phyloP scores from a whole-genome alignment of 2,329 filamentous ascomycete species.

The Pleomassaria siparia region DNA sequence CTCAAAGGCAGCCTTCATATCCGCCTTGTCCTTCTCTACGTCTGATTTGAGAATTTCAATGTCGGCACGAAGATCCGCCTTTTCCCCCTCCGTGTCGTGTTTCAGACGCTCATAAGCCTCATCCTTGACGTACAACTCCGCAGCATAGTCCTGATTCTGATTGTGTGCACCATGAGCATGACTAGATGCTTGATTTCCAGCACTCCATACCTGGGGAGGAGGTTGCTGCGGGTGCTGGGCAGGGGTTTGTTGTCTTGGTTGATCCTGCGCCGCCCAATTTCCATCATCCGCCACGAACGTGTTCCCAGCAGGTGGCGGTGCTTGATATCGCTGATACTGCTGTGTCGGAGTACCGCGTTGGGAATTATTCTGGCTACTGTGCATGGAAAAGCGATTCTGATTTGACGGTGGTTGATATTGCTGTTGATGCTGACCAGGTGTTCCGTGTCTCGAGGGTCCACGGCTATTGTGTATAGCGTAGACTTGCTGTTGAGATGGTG shows the following conservation, averaged over 20 bases:
- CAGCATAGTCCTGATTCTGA: constrained; percentile 15
- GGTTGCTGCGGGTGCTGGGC: background rate
- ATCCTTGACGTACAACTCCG: constrained; percentile 33
- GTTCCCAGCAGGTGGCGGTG: constrained; percentile 7
- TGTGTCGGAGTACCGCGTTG: constrained; percentile 15
- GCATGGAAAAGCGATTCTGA: constrained; percentile 9
- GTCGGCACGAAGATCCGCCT: constrained; percentile 7
- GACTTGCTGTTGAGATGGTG: constrained; percentile 17
- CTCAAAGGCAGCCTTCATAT: background rate
- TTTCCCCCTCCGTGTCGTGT: constrained; percentile 23
- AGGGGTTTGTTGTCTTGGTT: background rate
- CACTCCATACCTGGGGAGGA: background rate
- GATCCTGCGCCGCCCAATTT: constrained; percentile 1
- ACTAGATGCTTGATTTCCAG: background rate
- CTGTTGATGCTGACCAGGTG: constrained; percentile 13
- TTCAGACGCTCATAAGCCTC: constrained; percentile 27
- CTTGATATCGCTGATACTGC: constrained; percentile 15
- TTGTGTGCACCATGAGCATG: background rate
- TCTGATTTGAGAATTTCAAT: constrained; percentile 2
- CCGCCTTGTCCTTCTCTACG: constrained; percentile 11
- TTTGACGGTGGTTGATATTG: constrained; percentile 13
- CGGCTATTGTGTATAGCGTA: constrained; percentile 4
- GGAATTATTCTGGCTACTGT: background rate
- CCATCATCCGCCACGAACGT: constrained; percentile 17
- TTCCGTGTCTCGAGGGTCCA: constrained; percentile 7